Percentiles rank a stretch among this genome's conserved stretches.
Conservation (phyloP, 208 protist species). For the Tritrichomonas musculus region DNA sequence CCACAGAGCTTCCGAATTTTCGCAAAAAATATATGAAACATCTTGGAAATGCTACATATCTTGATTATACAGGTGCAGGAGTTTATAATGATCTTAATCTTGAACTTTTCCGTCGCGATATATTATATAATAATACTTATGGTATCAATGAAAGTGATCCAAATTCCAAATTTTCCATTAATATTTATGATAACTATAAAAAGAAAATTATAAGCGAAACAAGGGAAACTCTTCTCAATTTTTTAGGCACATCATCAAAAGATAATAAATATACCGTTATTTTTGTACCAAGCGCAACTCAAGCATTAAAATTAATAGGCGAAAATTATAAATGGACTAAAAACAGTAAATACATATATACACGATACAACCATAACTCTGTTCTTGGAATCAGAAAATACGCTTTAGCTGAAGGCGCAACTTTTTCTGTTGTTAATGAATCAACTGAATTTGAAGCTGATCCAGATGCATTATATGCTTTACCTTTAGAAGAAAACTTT, state of each 20-base stretch:
- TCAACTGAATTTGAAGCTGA: neutral
- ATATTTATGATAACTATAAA: neutral
- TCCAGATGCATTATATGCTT: neutral
- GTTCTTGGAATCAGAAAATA: conserved; percentile 35
- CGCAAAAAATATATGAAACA: neutral
- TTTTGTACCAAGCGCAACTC: conserved; percentile 37
- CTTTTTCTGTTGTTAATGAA: neutral
- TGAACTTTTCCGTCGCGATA: neutral
- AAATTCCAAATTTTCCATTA: neutral
- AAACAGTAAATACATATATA: conserved; percentile 17
- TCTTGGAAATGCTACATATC: neutral
- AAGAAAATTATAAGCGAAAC: neutral
- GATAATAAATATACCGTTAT: neutral
- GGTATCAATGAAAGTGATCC: too few relatives aligned
- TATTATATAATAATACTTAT: too few relatives aligned
- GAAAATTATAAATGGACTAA: conserved; percentile 35
- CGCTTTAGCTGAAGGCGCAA: conserved; percentile 24
- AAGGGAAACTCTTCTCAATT: neutral
- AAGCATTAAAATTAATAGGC: conserved; percentile 27
- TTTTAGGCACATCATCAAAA: neutral
- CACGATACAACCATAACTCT: conserved; percentile 35
- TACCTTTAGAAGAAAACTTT: conserved; percentile 40
- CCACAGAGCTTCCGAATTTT: neutral
- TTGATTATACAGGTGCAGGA: conserved; percentile 23
- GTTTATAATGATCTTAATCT: neutral